Conservation (phyloP, 805 yeast species). For the Saccharomycopsis sp. region DNA sequence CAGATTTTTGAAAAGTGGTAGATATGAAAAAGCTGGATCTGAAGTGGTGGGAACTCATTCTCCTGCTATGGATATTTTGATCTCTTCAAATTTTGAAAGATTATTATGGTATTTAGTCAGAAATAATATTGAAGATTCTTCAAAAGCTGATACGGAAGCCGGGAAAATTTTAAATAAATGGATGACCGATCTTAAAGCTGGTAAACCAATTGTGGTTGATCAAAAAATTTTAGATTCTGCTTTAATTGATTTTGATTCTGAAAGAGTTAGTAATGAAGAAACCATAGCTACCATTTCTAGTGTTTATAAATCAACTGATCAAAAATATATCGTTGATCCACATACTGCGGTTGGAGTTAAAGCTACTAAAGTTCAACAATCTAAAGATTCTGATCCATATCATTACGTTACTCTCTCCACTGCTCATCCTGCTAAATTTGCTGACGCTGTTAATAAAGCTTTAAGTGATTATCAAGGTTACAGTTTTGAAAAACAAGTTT, state of each 20-base stretch:
- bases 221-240: conserved; percentile 57
- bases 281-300: conserved; percentile 72
- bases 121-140: conserved; percentile 41
- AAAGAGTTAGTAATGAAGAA: conserved; percentile 66
- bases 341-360: conserved; percentile 93
- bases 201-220: conserved; percentile 70
- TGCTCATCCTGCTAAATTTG: conserved; percentile 98
- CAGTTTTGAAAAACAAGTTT: conserved; percentile 77
- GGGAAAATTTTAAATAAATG: conserved; percentile 62
- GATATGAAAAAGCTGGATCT: conserved; percentile 59
- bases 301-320: conserved; percentile 47
- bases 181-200: conserved; percentile 68
- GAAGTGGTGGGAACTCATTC: conserved; percentile 82
- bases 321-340: conserved; percentile 83
- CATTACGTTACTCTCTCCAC: conserved; percentile 76
- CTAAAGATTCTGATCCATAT: conserved; percentile 32
- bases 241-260: conserved; percentile 59
- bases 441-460: conserved; percentile 88
- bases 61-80: conserved; percentile 98
- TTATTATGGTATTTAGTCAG: conserved; percentile 88
- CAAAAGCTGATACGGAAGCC: conserved; percentile 51
- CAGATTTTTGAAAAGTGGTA: conserved; percentile 81
- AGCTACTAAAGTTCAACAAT: conserved; percentile 56
- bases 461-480: conserved; percentile 56
- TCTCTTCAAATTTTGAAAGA: conserved; percentile 94